Conservation (phyloP, 228 moss, liverwort and hornwort genomes). For the Sphagnum fallax region DNA sequence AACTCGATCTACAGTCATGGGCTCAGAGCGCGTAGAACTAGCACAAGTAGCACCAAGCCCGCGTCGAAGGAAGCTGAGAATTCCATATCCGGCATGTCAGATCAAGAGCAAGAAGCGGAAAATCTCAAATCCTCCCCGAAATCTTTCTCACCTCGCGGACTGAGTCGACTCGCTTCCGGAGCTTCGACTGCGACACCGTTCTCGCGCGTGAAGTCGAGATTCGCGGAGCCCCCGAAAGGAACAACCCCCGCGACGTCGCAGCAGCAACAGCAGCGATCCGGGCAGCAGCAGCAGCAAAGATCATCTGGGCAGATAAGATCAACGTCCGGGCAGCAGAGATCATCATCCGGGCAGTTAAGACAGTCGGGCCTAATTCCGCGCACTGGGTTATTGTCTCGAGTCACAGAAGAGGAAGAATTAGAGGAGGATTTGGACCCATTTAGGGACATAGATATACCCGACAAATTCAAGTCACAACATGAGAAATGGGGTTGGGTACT, state of each 20-base stretch:
- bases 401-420: conserved; percentile 41
- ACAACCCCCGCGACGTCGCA: no score
- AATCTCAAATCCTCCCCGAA: no score
- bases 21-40: no score
- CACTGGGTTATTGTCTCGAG: conserved; percentile 4
- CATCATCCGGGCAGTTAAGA: background rate
- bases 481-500: conserved; percentile 18
- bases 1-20: no score
- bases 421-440: conserved; percentile 48
- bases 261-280: no score
- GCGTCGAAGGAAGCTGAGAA: no score
- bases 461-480: conserved; percentile 15
- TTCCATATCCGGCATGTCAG: no score
- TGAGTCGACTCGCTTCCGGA: no score
- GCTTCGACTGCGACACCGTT: no score
- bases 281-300: background rate
- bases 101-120: no score
- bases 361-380: conserved; percentile 7
- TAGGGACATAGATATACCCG: conserved; percentile 39
- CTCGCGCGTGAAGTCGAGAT: conserved; percentile 7
- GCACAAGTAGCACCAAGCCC: no score
- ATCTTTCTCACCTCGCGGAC: no score
- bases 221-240: conserved; percentile 2
- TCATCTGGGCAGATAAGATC: conserved; percentile 1
- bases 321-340: conserved; percentile 6